Conservation (phyloP, 305 asterid genomes). For the Fraxinus nigra region DNA sequence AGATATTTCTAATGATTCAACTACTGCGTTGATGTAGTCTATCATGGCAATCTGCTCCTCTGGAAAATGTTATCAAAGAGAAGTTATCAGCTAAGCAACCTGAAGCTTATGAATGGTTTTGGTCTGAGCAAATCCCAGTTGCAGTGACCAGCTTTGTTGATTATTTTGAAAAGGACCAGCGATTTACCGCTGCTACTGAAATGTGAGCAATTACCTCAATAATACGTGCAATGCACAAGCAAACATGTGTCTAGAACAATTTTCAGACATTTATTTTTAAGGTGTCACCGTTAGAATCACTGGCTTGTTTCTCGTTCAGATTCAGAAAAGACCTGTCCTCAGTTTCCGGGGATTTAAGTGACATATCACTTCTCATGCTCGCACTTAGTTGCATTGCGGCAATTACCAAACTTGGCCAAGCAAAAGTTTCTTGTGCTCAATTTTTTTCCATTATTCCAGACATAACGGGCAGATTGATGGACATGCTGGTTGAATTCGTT, state of each 20-base stretch:
- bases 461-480: conserved; percentile 85
- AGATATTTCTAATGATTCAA: conserved; percentile 20
- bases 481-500: conserved; percentile 76
- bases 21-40: conserved; percentile 49
- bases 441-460: conserved; percentile 75
- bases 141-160: conserved; percentile 68
- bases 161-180: conserved; percentile 71
- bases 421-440: conserved; percentile 83
- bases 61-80: conserved; percentile 77
- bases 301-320: conserved; percentile 44
- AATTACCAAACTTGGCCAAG: conserved; percentile 85
- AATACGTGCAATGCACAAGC: conserved; percentile 6
- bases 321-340: conserved; percentile 48
- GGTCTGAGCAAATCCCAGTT: conserved; percentile 82
- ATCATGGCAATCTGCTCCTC: conserved; percentile 73
- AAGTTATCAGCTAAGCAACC: conserved; percentile 74
- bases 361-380: conserved; percentile 78
- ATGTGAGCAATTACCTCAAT: conserved; percentile 50
- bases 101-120: conserved; percentile 79
- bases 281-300: conserved; percentile 13
- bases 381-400: conserved; percentile 90
- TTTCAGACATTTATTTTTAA: conserved; percentile 1
- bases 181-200: conserved; percentile 62
- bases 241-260: conserved; percentile 7
- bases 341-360: conserved; percentile 57